These are phyloP conservation scores for Avena atlantica DNA, from an alignment of 176 grass and related monocot genomes.

Conservation along the genomic window DNA sequence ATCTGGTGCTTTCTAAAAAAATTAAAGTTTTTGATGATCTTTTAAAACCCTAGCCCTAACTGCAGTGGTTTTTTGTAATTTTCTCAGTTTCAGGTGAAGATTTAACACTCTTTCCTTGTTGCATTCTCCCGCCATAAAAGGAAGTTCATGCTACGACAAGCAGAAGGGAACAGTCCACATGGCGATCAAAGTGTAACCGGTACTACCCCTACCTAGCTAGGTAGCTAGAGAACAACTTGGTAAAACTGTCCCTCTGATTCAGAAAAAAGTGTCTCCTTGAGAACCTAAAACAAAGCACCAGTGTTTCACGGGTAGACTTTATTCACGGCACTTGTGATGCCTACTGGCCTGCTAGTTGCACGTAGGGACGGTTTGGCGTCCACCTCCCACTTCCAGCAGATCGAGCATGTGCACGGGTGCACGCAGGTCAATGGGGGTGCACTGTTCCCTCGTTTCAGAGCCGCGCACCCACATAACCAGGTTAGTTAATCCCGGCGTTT, in stretches of 20 bases:
- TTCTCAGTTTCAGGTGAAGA: too few relatives aligned
- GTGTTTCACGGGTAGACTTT: not conserved
- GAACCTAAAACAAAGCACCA: not conserved
- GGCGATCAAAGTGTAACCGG: too few relatives aligned
- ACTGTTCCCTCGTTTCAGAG: not conserved
- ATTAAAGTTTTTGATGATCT: too few relatives aligned
- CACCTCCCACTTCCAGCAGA: not conserved
- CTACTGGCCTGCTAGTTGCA: not conserved
- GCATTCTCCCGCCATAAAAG: too few relatives aligned
- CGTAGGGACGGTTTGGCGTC: constrained; percentile 2
- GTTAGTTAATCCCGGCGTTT: not conserved
- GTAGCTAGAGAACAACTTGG: not conserved
- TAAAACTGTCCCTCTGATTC: not conserved
- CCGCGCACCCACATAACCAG: not conserved
- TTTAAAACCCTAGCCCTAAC: too few relatives aligned
- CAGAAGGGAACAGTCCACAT: too few relatives aligned
- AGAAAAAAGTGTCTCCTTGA: not conserved
- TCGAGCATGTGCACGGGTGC: not conserved
- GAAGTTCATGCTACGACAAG: too few relatives aligned
- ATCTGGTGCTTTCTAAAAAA: too few relatives aligned
- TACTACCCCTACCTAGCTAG: not conserved
- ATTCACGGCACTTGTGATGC: not conserved
- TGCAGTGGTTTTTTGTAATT: too few relatives aligned
- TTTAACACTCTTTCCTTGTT: too few relatives aligned
- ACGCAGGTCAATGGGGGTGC: not conserved